phyloP scores from a whole-genome alignment of 176 grass and related monocot species.

The Aegilops speltoides region DNA sequence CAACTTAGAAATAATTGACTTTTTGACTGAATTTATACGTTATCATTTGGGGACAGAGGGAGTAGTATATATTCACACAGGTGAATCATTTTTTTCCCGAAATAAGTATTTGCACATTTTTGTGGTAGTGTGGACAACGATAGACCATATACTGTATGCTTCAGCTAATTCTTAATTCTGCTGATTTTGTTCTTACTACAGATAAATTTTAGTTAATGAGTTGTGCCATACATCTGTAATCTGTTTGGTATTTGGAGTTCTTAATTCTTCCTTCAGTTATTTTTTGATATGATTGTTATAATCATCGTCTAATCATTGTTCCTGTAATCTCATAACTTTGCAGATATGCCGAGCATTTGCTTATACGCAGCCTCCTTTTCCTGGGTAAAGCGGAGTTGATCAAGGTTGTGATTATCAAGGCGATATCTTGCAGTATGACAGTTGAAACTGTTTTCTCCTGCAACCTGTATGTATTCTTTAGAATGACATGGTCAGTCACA shows the following conservation, averaged over 20 bases:
- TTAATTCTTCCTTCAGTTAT: neutral
- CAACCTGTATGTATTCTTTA: neutral
- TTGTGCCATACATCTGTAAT: neutral
- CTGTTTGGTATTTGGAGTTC: constrained; percentile 15
- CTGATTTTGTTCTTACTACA: neutral
- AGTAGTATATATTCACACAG: neutral
- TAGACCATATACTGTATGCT: neutral
- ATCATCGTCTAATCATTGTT: constrained; percentile 11
- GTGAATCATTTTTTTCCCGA: neutral
- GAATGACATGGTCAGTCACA: constrained; percentile 33
- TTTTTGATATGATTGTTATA: constrained; percentile 3
- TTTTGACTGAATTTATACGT: no score
- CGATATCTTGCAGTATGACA: constrained; percentile 30
- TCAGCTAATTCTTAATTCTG: constrained; percentile 3
- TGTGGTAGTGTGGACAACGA: no score
- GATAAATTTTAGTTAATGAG: neutral
- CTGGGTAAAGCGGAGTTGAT: constrained; percentile 93
- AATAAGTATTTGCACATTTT: neutral
- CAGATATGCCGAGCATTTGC: constrained; percentile 90
- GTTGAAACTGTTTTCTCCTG: neutral
- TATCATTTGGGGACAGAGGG: no score
- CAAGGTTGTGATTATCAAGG: constrained; percentile 96
- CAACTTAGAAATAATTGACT: no score
- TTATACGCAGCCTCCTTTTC: constrained; percentile 70
- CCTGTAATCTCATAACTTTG: constrained; percentile 31